Conservation (phyloP, 2,329 filamentous ascomycete species). For the Verticillium albo-atrum region DNA sequence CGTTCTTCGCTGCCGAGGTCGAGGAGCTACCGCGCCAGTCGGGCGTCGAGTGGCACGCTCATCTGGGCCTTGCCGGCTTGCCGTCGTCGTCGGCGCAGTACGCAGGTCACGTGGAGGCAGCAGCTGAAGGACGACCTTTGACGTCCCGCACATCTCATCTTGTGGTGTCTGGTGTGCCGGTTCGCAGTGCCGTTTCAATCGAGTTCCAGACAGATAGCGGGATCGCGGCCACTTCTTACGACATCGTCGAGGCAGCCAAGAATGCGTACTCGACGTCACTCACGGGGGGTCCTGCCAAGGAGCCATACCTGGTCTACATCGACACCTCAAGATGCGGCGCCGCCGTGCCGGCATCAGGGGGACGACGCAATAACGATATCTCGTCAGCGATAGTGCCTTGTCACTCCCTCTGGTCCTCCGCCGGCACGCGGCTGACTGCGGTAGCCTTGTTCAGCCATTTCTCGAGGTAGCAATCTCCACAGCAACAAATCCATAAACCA, state of each 20-base stretch:
- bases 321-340: constrained; percentile 11
- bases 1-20: constrained; percentile 72
- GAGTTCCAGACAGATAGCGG: neutral
- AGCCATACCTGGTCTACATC: constrained; percentile 26
- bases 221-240: neutral
- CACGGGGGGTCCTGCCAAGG: neutral
- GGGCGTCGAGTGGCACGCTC: constrained; percentile 78
- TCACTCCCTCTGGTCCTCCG: constrained; percentile 16
- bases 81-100: constrained; percentile 8
- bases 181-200: constrained; percentile 7
- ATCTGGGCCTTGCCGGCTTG: constrained; percentile 49
- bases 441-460: constrained; percentile 5
- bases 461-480: neutral
- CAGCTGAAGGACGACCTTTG: neutral
- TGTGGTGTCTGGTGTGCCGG: constrained; percentile 2
- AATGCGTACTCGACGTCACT: constrained; percentile 3
- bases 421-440: neutral
- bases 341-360: neutral
- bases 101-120: neutral
- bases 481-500: neutral
- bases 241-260: constrained; percentile 2
- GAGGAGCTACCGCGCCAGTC: constrained; percentile 69
- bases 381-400: constrained; percentile 26
- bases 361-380: neutral
- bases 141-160: constrained; percentile 5